Conservation (phyloP, 306 rosid species). For the Malus sieversii region DNA sequence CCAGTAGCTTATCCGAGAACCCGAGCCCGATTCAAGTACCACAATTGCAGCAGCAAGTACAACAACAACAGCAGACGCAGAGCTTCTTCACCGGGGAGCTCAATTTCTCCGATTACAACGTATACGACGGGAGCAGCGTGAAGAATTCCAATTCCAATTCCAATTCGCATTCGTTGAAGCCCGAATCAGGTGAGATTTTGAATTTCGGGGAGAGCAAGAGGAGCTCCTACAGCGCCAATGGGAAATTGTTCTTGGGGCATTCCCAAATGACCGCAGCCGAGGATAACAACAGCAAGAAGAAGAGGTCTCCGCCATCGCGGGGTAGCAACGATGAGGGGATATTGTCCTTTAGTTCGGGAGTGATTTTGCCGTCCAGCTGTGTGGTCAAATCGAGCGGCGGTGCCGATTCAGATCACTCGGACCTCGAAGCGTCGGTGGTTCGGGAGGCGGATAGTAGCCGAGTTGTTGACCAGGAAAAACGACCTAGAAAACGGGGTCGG, state of each 20-base stretch:
- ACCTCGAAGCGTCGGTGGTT: conserved; percentile 84
- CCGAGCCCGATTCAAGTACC: conserved; percentile 46
- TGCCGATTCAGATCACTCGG: conserved; percentile 76
- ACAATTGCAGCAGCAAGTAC: conserved; percentile 5
- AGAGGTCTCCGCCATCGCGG: conserved; percentile 60
- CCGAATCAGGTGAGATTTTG: conserved; percentile 81
- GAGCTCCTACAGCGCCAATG: conserved; percentile 25
- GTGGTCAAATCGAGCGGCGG: conserved; percentile 35
- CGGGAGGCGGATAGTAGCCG: conserved; percentile 61
- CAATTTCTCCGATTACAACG: conserved; percentile 51
- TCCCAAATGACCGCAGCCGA: conserved; percentile 42
- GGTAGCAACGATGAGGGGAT: conserved; percentile 80
- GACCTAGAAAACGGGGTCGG: conserved; percentile 86
- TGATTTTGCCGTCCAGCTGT: conserved; percentile 45
- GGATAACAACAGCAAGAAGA: conserved; percentile 38
- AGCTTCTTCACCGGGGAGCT: conserved; percentile 53
- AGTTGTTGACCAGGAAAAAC: conserved; percentile 71
- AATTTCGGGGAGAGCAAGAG: conserved; percentile 70
- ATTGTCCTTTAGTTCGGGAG: conserved; percentile 89
- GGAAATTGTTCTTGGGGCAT: conserved; percentile 42
- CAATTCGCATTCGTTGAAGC: conserved; percentile 45
- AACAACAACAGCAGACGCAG: conserved; percentile 42
- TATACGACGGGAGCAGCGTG: conserved; percentile 30
- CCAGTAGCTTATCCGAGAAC: conserved; percentile 52
- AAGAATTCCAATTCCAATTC: conserved; percentile 39